Evolutionary conservation across 192 early-diverging fungal genomes (phyloP), one percentile per base, ranked within the genome.

Genomic region (Backusella macrospora): DNA sequence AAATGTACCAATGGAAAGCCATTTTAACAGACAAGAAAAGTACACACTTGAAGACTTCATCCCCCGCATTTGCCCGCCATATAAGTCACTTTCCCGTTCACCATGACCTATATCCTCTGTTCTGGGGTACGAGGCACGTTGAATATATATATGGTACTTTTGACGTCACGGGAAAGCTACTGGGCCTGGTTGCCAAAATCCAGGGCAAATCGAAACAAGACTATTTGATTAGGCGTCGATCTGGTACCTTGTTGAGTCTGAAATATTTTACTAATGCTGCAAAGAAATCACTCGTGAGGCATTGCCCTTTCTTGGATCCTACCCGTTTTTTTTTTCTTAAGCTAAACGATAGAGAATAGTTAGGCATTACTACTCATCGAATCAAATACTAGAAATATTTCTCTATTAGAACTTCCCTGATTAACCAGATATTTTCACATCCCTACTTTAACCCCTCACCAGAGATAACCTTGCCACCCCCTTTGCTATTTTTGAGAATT

Each of bases 31-130:
- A 23, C 52, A 59, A 59, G 52, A 59, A 59, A 21, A 59, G 52
- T 59, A 59, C 13, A 59, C 29, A 26, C n/a, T 8, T 43, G 23
- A 68, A 44, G 40, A 26, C 43, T 45, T 45, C 16, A 29, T 26
- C 42, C 67, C 67, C 67, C 67, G 67, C 67, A 44, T 68, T 68
- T 68, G 71, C 71, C 71, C 71, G 71, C 71, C 71, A 72, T 18
- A 38, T 63, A 38, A 63, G 44, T 64, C 71, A 64, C 71, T 64
- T 72, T 72, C 71, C 71, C 71, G 62, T 62, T 62, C 18, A 23
- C 52, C 10, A 71, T 39, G 52, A 59, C 52, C 49, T 52, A 52
- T 21, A 52, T 52, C 8, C 52, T 59, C 52, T 59, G 21, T 59
- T 59, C 52, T 59, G 52, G 52, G 52, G 52, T 62, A 29, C 43